phyloP scores from a whole-genome alignment of 1,284 basidiomycete genomes.

The Marasmius oreades region DNA sequence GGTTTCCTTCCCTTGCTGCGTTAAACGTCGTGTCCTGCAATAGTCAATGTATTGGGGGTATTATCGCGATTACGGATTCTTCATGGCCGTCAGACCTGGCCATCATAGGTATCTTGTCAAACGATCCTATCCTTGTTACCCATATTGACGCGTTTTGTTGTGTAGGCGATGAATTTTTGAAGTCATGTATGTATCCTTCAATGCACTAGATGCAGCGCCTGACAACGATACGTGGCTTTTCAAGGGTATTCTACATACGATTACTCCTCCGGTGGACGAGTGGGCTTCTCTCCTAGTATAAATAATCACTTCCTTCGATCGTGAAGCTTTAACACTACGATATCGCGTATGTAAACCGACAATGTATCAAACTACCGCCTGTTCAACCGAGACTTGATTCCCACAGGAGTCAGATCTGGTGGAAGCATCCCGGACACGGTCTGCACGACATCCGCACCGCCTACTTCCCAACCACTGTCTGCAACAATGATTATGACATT shows the following conservation, averaged over 20 bases:
- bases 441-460: conserved; percentile 67
- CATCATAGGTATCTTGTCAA: conserved; percentile 48
- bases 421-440: conserved; percentile 53
- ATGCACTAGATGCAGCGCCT: neutral
- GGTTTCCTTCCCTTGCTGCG: neutral
- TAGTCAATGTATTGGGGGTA: conserved; percentile 63
- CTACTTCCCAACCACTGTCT: conserved; percentile 83
- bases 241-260: conserved; percentile 61
- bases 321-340: neutral
- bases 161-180: conserved; percentile 64
- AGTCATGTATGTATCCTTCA: conserved; percentile 47
- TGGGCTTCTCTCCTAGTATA: conserved; percentile 59
- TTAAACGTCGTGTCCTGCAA: neutral
- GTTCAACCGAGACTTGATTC: conserved; percentile 24
- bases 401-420: conserved; percentile 30
- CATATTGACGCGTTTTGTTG: neutral
- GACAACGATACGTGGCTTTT: conserved; percentile 1
- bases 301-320: conserved; percentile 34
- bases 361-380: conserved; percentile 6
- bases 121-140: conserved; percentile 3
- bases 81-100: conserved; percentile 49
- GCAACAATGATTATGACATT: conserved; percentile 66
- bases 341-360: no score
- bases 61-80: conserved; percentile 49
- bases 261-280: conserved; percentile 48